Base-by-base conservation (phyloP, 2,329 filamentous ascomycete species). In the Epichloe sibirici region DNA sequence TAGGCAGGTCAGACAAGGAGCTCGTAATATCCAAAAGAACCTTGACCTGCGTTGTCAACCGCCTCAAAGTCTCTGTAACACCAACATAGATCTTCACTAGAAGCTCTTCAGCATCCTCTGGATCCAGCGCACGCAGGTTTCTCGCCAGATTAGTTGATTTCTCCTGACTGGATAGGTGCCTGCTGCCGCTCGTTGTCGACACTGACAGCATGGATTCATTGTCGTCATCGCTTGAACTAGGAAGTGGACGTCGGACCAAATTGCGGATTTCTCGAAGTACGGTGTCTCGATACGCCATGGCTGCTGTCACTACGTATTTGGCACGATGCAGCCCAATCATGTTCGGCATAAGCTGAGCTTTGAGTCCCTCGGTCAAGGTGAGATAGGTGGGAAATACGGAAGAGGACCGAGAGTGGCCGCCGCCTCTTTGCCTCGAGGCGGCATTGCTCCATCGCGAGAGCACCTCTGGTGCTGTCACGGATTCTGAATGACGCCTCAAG, bases 1-100 rank as follows among this genome's bases (percentile, higher is more conserved):
- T 58, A 53, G 62, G 62, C 42, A 63, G 62, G 23, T 75, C 71
- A 13, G 78, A 74, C 49, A 87, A 76, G 12, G 81, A 84, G 65
- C 90, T 95, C 1, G 90, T 93, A 21, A 95, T 87, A 66, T 98
- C 93, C 9, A 98, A 75, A n/a, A 98, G 71, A 9, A 97, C 83
- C 66, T 98, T 98, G 52, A 93, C 86, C 65, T 97, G 91, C 0
- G 89, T 90, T 17, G 88, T 89, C 7, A 96, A 72, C 61, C 93
- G 79, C 53, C 93, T 78, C 47, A 98, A 67, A 3, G 88, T 88
- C 70, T 98, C 93, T 4, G 91, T 86, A 8, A 96, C 85, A 37
- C 86, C 83, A 17, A 90, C 85, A 63, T 97, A 98, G 15, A 95
- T 86, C 53, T 82, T 87, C 34, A 82, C 74, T 13, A 97, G 77